Conservation (phyloP, 2,329 filamentous ascomycete species). For the Endoconidiophora laricicola region DNA sequence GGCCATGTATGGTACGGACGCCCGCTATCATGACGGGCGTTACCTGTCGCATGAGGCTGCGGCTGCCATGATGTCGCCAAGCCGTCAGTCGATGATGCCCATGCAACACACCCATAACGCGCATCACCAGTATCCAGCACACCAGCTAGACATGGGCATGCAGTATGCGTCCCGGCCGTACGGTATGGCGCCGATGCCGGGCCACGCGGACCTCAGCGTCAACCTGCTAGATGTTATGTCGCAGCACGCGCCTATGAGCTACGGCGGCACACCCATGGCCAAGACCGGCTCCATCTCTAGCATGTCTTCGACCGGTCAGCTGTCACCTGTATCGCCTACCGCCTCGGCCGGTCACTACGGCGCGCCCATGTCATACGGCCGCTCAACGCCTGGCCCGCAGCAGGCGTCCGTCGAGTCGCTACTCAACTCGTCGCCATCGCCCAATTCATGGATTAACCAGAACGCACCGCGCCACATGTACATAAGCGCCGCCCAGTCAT, state of each 20-base stretch:
- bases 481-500: conserved; percentile 1
- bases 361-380: not conserved
- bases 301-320: conserved; percentile 7
- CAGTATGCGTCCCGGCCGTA: conserved; percentile 5
- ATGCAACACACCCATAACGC: conserved; percentile 4
- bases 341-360: conserved; percentile 2
- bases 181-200: conserved; percentile 2
- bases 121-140: conserved; percentile 6
- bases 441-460: conserved; percentile 1
- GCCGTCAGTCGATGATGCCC: conserved; percentile 4
- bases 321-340: conserved; percentile 7
- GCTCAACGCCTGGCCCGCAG: not conserved
- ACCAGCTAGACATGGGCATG: conserved; percentile 8
- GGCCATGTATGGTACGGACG: conserved; percentile 5
- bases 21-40: conserved; percentile 3
- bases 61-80: not conserved
- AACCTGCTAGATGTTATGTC: not conserved
- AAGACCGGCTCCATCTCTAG: conserved; percentile 8
- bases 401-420: conserved; percentile 9
- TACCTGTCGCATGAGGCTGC: not conserved
- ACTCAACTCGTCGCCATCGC: conserved; percentile 12
- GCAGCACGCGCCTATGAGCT: not conserved
- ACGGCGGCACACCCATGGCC: conserved; percentile 5
- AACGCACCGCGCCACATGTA: conserved; percentile 6
- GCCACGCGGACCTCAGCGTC: not conserved